Conservation (phyloP, 2,329 filamentous ascomycete species). For the Boeremia lycopersici region DNA sequence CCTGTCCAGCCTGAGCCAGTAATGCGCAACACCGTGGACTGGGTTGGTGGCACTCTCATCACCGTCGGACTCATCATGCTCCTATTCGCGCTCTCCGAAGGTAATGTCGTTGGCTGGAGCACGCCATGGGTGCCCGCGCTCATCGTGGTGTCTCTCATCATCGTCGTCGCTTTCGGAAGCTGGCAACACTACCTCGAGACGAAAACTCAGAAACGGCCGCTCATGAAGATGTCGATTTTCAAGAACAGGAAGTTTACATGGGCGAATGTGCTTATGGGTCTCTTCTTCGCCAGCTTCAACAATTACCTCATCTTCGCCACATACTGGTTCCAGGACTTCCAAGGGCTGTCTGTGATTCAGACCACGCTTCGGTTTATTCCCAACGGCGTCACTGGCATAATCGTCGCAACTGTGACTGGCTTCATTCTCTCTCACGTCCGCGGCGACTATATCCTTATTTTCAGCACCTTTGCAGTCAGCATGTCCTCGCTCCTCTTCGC, state of each 20-base stretch:
- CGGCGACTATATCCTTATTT: constrained; percentile 62
- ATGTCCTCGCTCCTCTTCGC: constrained; percentile 67
- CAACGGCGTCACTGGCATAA: constrained; percentile 64
- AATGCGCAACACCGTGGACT: constrained; percentile 63
- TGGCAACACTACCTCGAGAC: constrained; percentile 68
- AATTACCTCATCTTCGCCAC: constrained; percentile 71
- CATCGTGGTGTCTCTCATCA: constrained; percentile 62
- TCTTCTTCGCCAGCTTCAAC: constrained; percentile 73
- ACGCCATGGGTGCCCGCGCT: constrained; percentile 66
- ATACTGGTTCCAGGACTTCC: constrained; percentile 73
- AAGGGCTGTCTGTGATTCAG: constrained; percentile 65
- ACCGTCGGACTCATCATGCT: constrained; percentile 67
- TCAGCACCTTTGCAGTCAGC: constrained; percentile 63
- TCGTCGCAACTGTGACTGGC: constrained; percentile 61
- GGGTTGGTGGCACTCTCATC: constrained; percentile 68
- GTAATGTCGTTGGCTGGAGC: constrained; percentile 71
- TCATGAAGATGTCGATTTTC: constrained; percentile 73
- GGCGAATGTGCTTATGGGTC: constrained; percentile 67
- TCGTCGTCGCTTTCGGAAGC: constrained; percentile 62
- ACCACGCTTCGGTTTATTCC: constrained; percentile 73
- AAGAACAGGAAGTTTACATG: constrained; percentile 64
- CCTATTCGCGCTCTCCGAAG: constrained; percentile 71
- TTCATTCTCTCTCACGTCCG: constrained; percentile 56
- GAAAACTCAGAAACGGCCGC: constrained; percentile 57
- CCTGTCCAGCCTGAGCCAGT: constrained; percentile 38